phyloP scores from a whole-genome alignment of 129 eudicot genomes.

The Deinandra increscens region DNA sequence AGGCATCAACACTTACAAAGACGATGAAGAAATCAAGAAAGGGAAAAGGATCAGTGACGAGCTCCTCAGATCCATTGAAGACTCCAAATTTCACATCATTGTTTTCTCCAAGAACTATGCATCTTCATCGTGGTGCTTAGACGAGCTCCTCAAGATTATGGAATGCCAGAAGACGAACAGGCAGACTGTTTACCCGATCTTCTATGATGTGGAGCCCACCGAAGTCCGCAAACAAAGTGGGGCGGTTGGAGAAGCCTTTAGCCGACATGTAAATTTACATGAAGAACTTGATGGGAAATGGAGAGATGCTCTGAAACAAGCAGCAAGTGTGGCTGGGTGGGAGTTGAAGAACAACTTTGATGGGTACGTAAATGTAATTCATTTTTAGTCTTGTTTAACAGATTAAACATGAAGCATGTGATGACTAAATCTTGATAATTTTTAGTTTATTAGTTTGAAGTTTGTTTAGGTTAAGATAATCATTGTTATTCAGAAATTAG shows the following conservation, averaged over 20 bases:
- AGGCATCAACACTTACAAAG: background rate
- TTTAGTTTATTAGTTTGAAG: too few species aligned
- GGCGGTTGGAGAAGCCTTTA: background rate
- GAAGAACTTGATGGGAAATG: background rate
- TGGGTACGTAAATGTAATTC: too few species aligned
- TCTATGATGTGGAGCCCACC: background rate
- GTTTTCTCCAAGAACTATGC: constrained; percentile 5
- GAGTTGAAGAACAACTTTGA: background rate
- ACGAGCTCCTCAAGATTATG: background rate
- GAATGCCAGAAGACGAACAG: background rate
- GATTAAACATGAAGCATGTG: too few species aligned
- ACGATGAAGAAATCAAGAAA: background rate
- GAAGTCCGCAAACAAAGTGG: background rate
- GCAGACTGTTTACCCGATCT: background rate
- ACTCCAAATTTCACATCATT: background rate
- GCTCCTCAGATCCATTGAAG: background rate
- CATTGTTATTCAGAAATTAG: too few species aligned
- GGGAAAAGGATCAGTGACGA: background rate
- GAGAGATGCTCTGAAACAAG: background rate
- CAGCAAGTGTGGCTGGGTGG: background rate
- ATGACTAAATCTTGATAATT: too few species aligned
- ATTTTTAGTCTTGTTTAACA: too few species aligned
- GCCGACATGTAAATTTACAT: background rate
- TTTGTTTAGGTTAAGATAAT: too few species aligned
- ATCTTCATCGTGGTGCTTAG: background rate